Percentiles rank a stretch among this genome's conserved stretches.
phyloP scores from a whole-genome alignment of 805 yeast genomes.

The Pichia exigua region DNA sequence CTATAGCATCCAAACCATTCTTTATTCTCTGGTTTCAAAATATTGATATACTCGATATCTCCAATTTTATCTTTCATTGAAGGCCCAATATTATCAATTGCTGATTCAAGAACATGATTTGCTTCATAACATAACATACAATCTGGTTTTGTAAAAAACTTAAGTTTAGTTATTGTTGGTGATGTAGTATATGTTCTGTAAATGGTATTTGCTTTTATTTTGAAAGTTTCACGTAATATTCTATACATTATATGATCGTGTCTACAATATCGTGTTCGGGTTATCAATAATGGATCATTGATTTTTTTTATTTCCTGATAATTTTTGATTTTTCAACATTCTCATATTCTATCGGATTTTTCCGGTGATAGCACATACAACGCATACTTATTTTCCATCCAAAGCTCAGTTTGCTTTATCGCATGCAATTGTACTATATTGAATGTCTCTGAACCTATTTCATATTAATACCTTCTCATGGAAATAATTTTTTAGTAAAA shows the following conservation, averaged over 20 bases:
- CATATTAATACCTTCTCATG: too few species aligned
- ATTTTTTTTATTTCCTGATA: too few species aligned
- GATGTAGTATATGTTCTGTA: neutral
- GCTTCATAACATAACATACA: constrained; percentile 68
- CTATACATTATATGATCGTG: neutral
- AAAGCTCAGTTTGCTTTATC: too few species aligned
- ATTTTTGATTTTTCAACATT: too few species aligned
- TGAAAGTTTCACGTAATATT: neutral
- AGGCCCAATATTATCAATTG: constrained; percentile 26
- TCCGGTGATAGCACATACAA: too few species aligned
- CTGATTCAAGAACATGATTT: constrained; percentile 38
- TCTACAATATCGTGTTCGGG: neutral
- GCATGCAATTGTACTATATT: too few species aligned
- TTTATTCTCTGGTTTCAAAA: constrained; percentile 48
- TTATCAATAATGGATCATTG: neutral
- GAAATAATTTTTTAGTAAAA: too few species aligned
- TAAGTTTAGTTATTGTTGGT: constrained; percentile 26
- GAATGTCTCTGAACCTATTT: too few species aligned
- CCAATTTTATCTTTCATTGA: constrained; percentile 23
- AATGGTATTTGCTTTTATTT: neutral
- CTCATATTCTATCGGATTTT: too few species aligned
- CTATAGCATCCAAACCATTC: constrained; percentile 64
- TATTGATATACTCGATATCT: constrained; percentile 42
- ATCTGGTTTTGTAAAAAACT: constrained; percentile 61
- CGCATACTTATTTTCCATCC: too few species aligned